Base-by-base conservation (phyloP, 2,329 filamentous ascomycete genomes). In the Trichophaea hybrida region DNA sequence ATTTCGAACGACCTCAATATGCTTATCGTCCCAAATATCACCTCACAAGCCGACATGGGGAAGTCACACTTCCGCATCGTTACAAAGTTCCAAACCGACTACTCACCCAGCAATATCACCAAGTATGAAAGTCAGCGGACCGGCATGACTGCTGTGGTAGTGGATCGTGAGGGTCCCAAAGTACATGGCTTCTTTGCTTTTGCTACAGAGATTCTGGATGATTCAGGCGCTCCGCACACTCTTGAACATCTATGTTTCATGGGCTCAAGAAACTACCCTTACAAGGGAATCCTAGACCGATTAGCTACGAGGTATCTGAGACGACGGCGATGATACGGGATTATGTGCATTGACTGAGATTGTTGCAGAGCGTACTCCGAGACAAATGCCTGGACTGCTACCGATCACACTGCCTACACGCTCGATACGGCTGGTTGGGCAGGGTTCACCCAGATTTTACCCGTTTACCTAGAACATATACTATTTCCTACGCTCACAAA, bases 331-430 rank as follows among this genome's bases (percentile, higher is more conserved):
- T 32, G 24, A 24, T 24, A 24, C 24, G 24, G 24, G 24, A 1
- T 24, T 10, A 5, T 6, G 31, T 3, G 34, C 51, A 5, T 44
- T 38, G 2, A 51, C 37, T 59, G 15, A 61, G 31, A 6, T 17
- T 32, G 15, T 55, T 35, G 35, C 13, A 82, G 94, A 65, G 88
- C 91, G 1, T 98, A 97, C 72, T 94, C 91, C 1, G 81, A 80
- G 60, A 98, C 93, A 35, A 98, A 98, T 73, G 93, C 93, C 3
- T 98, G 91, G 88, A 98, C 93, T 1, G 89, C 89, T 24, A 93
- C 86, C 10, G 93, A 97, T 68, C 90, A 97, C 70, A 98, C 94
- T 0, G 90, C 90, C 1, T 98, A 98, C 73, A 96, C 89, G 0
- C 78, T 98, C 13, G 88, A 96, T 69, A 93, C 89, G 8, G 93